Percentiles rank a stretch among this genome's conserved stretches.
phyloP scores from a whole-genome alignment of 2,329 filamentous ascomycete species.

The Xylariaceae sp. region DNA sequence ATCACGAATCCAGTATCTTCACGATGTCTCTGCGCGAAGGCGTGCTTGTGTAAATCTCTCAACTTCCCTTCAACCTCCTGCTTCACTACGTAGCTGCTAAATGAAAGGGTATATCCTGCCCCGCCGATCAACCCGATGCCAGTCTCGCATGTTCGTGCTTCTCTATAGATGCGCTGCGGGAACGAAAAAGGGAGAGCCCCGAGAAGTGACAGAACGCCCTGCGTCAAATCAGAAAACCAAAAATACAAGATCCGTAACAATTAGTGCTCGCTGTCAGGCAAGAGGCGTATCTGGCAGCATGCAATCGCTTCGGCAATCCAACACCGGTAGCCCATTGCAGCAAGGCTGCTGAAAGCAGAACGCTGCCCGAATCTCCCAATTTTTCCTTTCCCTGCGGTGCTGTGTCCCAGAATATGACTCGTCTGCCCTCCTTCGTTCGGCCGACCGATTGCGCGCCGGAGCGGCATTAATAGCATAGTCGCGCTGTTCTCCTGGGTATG shows the following conservation, averaged over 20 bases:
- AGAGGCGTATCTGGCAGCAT: too few species aligned
- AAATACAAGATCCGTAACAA: conserved; percentile 1
- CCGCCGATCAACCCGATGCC: conserved; percentile 8
- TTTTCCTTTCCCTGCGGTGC: conserved; percentile 12
- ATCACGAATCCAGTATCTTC: too few species aligned
- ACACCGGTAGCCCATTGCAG: too few species aligned
- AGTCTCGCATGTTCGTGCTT: conserved; percentile 3
- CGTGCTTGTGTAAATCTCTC: background rate
- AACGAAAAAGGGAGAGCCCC: background rate
- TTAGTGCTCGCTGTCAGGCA: too few species aligned
- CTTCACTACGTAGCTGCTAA: background rate
- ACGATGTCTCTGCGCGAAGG: too few species aligned
- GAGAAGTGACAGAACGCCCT: conserved; percentile 7
- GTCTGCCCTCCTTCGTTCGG: conserved; percentile 14
- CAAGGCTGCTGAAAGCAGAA: background rate
- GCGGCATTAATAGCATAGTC: conserved; percentile 10
- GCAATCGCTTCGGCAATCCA: too few species aligned
- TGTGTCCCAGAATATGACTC: conserved; percentile 13
- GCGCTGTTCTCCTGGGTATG: conserved; percentile 13
- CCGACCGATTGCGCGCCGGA: conserved; percentile 12
- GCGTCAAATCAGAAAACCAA: conserved; percentile 9
- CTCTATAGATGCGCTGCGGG: conserved; percentile 10
- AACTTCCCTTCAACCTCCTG: background rate
- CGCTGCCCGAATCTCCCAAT: conserved; percentile 3
- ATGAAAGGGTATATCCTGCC: conserved; percentile 14